These are phyloP conservation scores for Adansonia rubrostipa DNA, from an alignment of 441 rosid genomes.

Conservation along the genomic window DNA sequence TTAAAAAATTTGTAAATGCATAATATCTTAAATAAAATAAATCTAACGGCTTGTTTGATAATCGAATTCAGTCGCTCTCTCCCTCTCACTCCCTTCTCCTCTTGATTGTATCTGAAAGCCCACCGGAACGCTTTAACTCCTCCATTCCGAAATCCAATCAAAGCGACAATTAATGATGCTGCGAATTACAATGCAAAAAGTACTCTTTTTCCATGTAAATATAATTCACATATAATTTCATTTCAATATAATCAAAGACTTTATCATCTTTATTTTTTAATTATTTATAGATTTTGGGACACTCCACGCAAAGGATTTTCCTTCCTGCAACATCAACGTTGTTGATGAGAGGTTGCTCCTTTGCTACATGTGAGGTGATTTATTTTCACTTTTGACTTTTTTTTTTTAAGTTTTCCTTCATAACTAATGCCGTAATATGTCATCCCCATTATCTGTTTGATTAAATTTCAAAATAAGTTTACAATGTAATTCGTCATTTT, in stretches of 20 bases:
- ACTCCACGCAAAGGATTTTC: constrained; percentile 4
- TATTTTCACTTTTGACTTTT: neutral
- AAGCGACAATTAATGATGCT: neutral
- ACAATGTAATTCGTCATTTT: neutral
- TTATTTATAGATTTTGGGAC: constrained; percentile 11
- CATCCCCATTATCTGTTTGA: constrained; percentile 22
- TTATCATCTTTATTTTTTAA: neutral
- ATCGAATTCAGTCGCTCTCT: neutral
- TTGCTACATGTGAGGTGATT: constrained; percentile 13
- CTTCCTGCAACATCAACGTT: constrained; percentile 7
- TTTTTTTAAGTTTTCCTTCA: neutral
- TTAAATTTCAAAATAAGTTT: neutral
- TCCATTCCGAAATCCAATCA: neutral
- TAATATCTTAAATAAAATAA: too few relatives aligned
- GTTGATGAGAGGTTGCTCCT: constrained; percentile 15
- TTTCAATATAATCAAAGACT: neutral
- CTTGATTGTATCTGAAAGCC: neutral
- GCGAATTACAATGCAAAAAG: constrained; percentile 22
- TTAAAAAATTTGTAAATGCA: too few relatives aligned
- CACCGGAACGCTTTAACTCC: neutral
- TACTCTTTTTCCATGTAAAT: neutral
- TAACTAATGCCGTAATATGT: neutral
- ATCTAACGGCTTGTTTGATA: too few relatives aligned
- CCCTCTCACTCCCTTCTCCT: neutral
- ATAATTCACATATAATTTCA: neutral